Conservation (phyloP, 2,329 filamentous ascomycete genomes). For the Sporothrix brasiliensis region DNA sequence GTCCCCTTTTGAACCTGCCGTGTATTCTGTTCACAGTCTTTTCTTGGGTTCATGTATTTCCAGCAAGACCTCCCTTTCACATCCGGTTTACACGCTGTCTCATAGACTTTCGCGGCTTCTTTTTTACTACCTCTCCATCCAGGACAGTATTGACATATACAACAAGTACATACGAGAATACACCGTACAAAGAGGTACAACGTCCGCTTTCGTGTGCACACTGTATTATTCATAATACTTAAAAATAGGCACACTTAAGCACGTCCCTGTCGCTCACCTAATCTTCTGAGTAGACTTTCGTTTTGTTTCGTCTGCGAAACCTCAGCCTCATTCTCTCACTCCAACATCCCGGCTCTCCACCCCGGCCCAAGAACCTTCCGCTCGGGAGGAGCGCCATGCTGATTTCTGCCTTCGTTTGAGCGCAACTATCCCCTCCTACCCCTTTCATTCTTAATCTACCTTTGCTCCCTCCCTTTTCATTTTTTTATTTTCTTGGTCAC, state of each 20-base stretch:
- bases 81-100: too few species aligned
- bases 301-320: not conserved
- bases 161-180: too few species aligned
- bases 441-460: too few species aligned
- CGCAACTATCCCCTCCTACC: not conserved
- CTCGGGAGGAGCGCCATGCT: not conserved
- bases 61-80: too few species aligned
- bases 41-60: too few species aligned
- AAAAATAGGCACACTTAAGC: constrained; percentile 1
- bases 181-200: not conserved
- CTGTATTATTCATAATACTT: constrained; percentile 3
- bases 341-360: not conserved
- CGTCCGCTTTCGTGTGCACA: not conserved
- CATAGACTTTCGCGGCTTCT: too few species aligned
- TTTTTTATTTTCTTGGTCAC: not conserved
- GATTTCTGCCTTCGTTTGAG: not conserved
- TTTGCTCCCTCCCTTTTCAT: not conserved
- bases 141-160: too few species aligned
- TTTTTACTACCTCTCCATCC: too few species aligned
- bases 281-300: not conserved
- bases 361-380: constrained; percentile 14
- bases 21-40: too few species aligned
- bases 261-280: not conserved
- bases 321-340: not conserved
- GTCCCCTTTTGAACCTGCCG: too few species aligned